Evolutionary conservation across 495 filamentous ascomycete genomes (phyloP).

Genomic region (Lophiotrema nucula): DNA sequence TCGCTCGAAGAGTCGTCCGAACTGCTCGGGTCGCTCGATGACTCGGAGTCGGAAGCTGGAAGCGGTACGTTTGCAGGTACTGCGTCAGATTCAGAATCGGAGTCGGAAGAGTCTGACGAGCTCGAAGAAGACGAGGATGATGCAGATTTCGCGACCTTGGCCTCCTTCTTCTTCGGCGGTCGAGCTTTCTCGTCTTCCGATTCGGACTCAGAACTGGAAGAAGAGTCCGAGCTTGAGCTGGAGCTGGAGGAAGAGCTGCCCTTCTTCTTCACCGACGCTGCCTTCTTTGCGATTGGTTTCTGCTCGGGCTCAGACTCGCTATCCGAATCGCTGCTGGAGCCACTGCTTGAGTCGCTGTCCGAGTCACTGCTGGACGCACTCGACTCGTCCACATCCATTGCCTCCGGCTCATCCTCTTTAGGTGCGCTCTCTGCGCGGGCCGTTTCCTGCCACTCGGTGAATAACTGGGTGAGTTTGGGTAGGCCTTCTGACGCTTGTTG

Average conservation of each 20-base stretch:
- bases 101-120: not conserved
- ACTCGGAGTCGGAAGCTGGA: not conserved
- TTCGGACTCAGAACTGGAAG: conserved; percentile 4
- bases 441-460: conserved; percentile 28
- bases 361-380: conserved; percentile 15
- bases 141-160: not conserved
- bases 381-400: conserved; percentile 24
- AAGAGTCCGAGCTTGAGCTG: conserved; percentile 21
- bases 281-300: not conserved
- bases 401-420: conserved; percentile 8
- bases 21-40: not conserved
- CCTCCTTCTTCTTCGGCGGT: not conserved
- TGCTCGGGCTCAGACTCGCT: conserved; percentile 28
- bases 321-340: conserved; percentile 22
- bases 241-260: conserved; percentile 1
- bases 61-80: not conserved
- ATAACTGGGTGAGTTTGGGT: conserved; percentile 21
- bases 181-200: conserved; percentile 4
- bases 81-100: conserved; percentile 14
- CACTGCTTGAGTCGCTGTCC: conserved; percentile 14
- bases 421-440: not conserved
- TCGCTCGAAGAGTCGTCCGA: not conserved
- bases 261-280: not conserved
- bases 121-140: not conserved
- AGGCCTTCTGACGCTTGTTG: conserved; percentile 2